Evolutionary conservation across 768 basidiomycete species (phyloP).

Genomic region (Dioszegia aurantiaca): DNA sequence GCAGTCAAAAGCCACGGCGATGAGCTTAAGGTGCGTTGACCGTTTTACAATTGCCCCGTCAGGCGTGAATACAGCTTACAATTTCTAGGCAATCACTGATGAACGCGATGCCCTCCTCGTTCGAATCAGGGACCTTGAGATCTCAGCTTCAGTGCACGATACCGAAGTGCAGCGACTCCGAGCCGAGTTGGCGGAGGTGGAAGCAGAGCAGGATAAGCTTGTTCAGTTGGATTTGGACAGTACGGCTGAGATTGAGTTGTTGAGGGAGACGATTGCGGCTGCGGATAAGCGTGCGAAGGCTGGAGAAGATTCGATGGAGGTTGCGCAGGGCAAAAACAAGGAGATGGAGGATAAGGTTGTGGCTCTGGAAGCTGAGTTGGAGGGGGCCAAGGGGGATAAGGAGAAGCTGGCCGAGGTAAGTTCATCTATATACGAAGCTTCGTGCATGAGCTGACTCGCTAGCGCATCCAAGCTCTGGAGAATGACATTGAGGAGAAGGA

Average conservation of each 20-base stretch:
- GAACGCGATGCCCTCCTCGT: neutral
- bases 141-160: neutral
- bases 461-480: neutral
- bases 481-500: neutral
- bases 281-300: neutral
- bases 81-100: neutral
- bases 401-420: slow-evolving; percentile 12
- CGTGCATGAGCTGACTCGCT: neutral
- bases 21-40: neutral
- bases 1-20: neutral
- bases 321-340: neutral
- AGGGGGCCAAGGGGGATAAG: neutral
- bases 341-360: neutral
- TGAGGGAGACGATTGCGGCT: slow-evolving; percentile 1
- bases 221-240: slow-evolving; percentile 7
- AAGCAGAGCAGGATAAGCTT: slow-evolving; percentile 14
- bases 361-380: neutral
- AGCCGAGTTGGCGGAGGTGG: slow-evolving; percentile 9
- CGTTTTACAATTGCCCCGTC: neutral
- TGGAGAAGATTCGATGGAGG: neutral
- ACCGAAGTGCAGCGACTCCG: slow-evolving; percentile 6
- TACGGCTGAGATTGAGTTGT: neutral
- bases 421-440: neutral
- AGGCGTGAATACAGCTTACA: neutral
- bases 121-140: neutral